Evolutionary conservation across 2,329 filamentous ascomycete genomes (phyloP).

Genomic region (Hypocrella siamensis): DNA sequence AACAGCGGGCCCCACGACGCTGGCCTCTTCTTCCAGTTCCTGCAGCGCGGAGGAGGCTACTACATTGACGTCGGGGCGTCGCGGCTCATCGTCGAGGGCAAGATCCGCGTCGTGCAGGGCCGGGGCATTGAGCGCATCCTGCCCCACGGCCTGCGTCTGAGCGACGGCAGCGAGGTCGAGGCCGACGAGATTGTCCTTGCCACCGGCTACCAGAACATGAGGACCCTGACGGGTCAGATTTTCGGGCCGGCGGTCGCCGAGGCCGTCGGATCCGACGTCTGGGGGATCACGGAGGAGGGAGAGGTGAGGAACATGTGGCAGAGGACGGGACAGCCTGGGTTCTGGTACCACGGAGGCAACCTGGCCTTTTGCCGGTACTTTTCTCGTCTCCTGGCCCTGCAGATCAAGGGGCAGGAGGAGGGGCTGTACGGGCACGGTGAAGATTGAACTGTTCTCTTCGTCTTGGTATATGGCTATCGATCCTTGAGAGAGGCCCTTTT

Average conservation of each 20-base stretch:
- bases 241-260: slow-evolving; percentile 47
- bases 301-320: slow-evolving; percentile 44
- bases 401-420: slow-evolving; percentile 31
- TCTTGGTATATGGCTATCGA: too few species aligned
- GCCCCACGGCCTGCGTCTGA: slow-evolving; percentile 26
- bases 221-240: slow-evolving; percentile 41
- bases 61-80: slow-evolving; percentile 55
- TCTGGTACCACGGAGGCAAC: slow-evolving; percentile 54
- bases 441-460: slow-evolving; percentile 8
- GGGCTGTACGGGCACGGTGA: slow-evolving; percentile 19
- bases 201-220: slow-evolving; percentile 55
- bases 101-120: slow-evolving; percentile 46
- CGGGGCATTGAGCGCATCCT: slow-evolving; percentile 37
- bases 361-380: slow-evolving; percentile 45
- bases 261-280: slow-evolving; percentile 40
- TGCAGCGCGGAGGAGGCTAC: slow-evolving; percentile 51
- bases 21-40: slow-evolving; percentile 46
- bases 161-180: slow-evolving; percentile 38
- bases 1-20: slow-evolving; percentile 40
- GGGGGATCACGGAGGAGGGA: slow-evolving; percentile 43
- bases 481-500: too few species aligned
- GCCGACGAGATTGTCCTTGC: slow-evolving; percentile 50
- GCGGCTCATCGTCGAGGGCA: slow-evolving; percentile 44
- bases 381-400: slow-evolving; percentile 36
- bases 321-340: slow-evolving; percentile 42